These are phyloP conservation scores for Trichoderma breve DNA, from an alignment of 2,329 filamentous ascomycete species.

Conservation along the genomic window DNA sequence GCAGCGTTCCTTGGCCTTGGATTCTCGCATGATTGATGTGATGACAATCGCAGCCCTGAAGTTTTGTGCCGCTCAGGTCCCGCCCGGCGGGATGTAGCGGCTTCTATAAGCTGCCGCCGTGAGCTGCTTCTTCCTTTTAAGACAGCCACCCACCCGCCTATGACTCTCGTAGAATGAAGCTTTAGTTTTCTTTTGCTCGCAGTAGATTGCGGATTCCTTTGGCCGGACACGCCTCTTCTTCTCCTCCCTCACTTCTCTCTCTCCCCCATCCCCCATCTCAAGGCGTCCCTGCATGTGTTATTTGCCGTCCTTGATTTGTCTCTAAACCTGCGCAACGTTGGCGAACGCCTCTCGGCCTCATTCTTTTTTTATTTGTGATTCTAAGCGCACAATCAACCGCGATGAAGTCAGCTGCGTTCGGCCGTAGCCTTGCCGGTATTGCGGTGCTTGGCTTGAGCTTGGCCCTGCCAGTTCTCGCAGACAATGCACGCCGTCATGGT, in stretches of 20 bases:
- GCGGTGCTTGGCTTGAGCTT: conserved; percentile 19
- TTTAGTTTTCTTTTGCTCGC: background rate
- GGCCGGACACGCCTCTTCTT: background rate
- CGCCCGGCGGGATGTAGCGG: conserved; percentile 13
- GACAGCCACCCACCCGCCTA: conserved; percentile 13
- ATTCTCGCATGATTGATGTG: conserved; percentile 3
- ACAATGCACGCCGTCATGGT: conserved; percentile 23
- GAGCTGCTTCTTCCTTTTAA: conserved; percentile 1
- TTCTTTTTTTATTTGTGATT: background rate
- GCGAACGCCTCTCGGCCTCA: background rate
- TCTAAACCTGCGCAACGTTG: background rate
- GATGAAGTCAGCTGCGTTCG: conserved; percentile 13
- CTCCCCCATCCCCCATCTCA: background rate
- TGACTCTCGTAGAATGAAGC: background rate
- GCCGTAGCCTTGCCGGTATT: conserved; percentile 3
- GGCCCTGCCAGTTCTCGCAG: conserved; percentile 15
- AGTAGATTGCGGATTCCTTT: background rate
- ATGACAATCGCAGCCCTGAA: conserved; percentile 9
- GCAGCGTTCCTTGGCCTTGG: background rate
- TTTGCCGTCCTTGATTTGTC: background rate
- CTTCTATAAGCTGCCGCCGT: conserved; percentile 10
- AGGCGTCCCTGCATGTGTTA: conserved; percentile 1
- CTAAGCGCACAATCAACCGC: background rate
- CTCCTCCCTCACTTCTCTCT: background rate
- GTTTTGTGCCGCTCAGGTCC: conserved; percentile 10